Percentiles rank a stretch among this genome's conserved stretches.
Conservation (phyloP, 2,329 filamentous ascomycete genomes). For the Aspergillus sp. region DNA sequence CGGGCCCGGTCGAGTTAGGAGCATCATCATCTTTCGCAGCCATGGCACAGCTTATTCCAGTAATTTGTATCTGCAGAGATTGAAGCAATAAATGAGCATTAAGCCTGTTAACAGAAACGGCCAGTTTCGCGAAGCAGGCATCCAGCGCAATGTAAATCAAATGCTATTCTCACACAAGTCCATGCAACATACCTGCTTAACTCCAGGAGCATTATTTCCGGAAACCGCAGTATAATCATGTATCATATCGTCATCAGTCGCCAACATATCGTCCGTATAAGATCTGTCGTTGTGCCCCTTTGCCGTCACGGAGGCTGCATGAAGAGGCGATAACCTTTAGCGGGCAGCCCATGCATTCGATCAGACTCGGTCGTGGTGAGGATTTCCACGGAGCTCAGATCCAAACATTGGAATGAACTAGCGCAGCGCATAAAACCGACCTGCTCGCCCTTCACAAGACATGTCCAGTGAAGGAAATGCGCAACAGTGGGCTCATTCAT, state of each 20-base stretch:
- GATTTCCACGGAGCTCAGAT: too few relatives aligned
- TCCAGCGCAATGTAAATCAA: not conserved
- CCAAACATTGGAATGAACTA: not conserved
- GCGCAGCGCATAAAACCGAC: not conserved
- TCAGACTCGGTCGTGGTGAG: not conserved
- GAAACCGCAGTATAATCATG: not conserved
- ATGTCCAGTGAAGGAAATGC: slow-evolving; percentile 1
- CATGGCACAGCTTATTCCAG: not conserved
- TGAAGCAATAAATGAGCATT: not conserved
- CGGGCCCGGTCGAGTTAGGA: not conserved
- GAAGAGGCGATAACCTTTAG: not conserved
- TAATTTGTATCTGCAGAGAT: not conserved
- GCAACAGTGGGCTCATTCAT: not conserved
- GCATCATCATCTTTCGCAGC: not conserved
- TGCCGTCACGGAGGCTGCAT: not conserved
- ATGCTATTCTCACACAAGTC: not conserved
- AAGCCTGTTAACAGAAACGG: not conserved
- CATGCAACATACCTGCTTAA: not conserved
- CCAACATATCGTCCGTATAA: not conserved
- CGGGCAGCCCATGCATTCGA: not conserved
- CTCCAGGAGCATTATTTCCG: not conserved
- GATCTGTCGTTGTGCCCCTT: not conserved
- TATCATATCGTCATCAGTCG: not conserved
- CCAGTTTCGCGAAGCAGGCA: not conserved
- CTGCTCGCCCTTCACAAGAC: not conserved